Evolutionary conservation across 805 yeast genomes (phyloP), one percentile per base, ranked within the genome.

Genomic region (Metschnikowia colocasiae): DNA sequence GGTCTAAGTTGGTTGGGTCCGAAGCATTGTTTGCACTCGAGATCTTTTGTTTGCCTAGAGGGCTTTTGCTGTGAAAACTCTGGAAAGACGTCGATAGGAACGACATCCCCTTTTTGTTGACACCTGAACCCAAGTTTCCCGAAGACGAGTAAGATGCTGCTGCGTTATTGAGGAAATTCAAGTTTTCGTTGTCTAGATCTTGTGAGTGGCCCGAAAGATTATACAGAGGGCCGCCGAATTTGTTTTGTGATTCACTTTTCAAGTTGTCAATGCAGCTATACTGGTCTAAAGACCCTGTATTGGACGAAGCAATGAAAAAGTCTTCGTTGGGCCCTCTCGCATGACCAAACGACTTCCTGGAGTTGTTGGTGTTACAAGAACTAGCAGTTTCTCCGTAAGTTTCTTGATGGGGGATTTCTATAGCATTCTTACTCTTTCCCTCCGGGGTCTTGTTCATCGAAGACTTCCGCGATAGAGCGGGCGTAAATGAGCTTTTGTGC

Each of bases 121-220:
- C 9, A 10, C 35, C 4, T 25, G 42, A 36, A 12, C 42, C 43
- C 23, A 42, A 32, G 26, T 46, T 20, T 25, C 51, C 49, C n/a
- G 54, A 43, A 12, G 51, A 46, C 20, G 55, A 44, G 15, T 29
- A 46, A 7, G 56, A 53, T 2, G 55, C 51, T 2, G 57, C 51
- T 3, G 57, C 58, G 18, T 45, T 55, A 29, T 47, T 53, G 43
- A 62, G 36, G 3, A 63, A 41, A 43, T 60, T 57, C 33, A 55
- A 49, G 50, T 69, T 68, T 42, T 69, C 74, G 43, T 70, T 62
- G 50, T 70, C 74, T 39, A 67, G 52, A 46, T 70, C 75, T 13
- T 41, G 51, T 1, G 52, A 38, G 15, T 41, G 29, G 3, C 36
- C 20, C 10, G 43, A 32, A 32, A 43, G 29, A n/a, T 22, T 27